Evolutionary conservation across 352 stramenopile genomes (phyloP).

Genomic region (Peronospora destructor): DNA sequence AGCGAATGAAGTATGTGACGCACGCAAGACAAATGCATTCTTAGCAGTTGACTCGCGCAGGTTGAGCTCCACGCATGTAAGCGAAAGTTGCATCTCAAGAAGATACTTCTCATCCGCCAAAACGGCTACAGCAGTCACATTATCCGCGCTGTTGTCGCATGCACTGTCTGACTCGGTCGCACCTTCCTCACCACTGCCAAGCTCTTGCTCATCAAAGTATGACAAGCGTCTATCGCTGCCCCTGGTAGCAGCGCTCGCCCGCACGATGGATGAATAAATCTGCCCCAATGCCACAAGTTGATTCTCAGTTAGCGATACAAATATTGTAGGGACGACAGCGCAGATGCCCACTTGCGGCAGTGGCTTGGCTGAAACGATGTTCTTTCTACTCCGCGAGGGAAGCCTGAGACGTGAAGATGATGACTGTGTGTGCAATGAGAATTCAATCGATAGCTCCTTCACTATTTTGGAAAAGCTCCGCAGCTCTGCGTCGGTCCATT

Average conservation of each 20-base stretch:
- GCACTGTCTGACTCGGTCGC: slow-evolving; percentile 9
- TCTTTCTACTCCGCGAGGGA: slow-evolving; percentile 9
- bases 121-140: background rate
- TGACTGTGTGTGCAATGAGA: slow-evolving; percentile 40
- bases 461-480: slow-evolving; percentile 40
- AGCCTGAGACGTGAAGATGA: slow-evolving; percentile 23
- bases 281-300: slow-evolving; percentile 43
- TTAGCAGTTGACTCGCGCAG: slow-evolving; percentile 39
- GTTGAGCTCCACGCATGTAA: slow-evolving; percentile 49
- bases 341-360: slow-evolving; percentile 28
- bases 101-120: slow-evolving; percentile 35
- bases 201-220: slow-evolving; percentile 22
- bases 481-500: slow-evolving; percentile 37
- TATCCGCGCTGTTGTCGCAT: slow-evolving; percentile 9
- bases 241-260: slow-evolving; percentile 16
- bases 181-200: slow-evolving; percentile 17
- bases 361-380: slow-evolving; percentile 4
- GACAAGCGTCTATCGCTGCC: slow-evolving; percentile 12
- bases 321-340: slow-evolving; percentile 37
- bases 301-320: slow-evolving; percentile 42
- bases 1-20: slow-evolving; percentile 46
- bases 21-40: slow-evolving; percentile 46
- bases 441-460: slow-evolving; percentile 54
- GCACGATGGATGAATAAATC: slow-evolving; percentile 48
- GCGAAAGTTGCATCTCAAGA: slow-evolving; percentile 41